These are phyloP conservation scores for Gentiana straminea DNA, from an alignment of 257 asterid genomes.

Conservation along the genomic window DNA sequence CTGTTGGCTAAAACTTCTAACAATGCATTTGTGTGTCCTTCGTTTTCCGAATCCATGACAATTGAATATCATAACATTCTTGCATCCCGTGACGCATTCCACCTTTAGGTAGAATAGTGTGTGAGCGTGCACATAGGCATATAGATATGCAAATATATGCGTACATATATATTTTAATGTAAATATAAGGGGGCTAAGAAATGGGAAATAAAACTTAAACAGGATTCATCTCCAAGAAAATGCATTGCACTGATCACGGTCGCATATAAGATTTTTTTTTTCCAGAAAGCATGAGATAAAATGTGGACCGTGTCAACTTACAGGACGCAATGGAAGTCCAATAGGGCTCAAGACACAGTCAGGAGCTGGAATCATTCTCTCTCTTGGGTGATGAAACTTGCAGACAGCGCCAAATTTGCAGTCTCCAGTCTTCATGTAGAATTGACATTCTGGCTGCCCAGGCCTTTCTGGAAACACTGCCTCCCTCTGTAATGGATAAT, in stretches of 20 bases:
- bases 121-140: no score
- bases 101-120: no score
- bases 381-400: conserved; percentile 93
- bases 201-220: no score
- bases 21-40: no score
- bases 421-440: conserved; percentile 95
- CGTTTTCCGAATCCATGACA: no score
- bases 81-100: no score
- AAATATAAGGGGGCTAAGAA: no score
- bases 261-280: neutral
- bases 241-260: neutral
- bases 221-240: no score
- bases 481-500: conserved; percentile 68
- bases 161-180: no score
- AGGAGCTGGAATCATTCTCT: conserved; percentile 71
- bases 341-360: conserved; percentile 78
- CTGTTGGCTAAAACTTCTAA: no score
- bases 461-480: conserved; percentile 91
- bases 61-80: no score
- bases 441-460: conserved; percentile 92
- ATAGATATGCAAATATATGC: no score
- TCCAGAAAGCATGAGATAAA: neutral
- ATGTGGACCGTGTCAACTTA: conserved; percentile 30
- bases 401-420: conserved; percentile 94
- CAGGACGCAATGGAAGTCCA: conserved; percentile 92